phyloP scores from a whole-genome alignment of 1,284 basidiomycete genomes.

The Ganoderma lucidum region DNA sequence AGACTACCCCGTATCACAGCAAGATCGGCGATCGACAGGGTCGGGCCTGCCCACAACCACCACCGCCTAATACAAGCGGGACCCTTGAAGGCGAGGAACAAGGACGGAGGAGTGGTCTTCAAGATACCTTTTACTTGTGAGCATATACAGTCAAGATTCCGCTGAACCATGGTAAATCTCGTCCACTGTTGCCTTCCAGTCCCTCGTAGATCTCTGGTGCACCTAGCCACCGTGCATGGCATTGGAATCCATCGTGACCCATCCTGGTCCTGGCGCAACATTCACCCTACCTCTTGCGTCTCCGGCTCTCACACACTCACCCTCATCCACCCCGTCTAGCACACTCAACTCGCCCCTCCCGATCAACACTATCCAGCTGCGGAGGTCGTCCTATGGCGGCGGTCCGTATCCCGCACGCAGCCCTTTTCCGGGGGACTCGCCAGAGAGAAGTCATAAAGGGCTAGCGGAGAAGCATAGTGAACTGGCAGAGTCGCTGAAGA shows the following conservation, averaged over 20 bases:
- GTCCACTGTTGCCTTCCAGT: not conserved
- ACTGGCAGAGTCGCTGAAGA: slow-evolving; percentile 42
- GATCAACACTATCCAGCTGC: slow-evolving; percentile 3
- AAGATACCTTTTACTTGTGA: not conserved
- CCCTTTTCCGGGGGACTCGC: slow-evolving; percentile 4
- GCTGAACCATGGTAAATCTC: not conserved
- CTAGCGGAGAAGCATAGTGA: slow-evolving; percentile 36
- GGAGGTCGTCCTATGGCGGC: slow-evolving; percentile 14
- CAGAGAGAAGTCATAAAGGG: slow-evolving; percentile 26
- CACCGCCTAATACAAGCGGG: not conserved
- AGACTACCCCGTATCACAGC: not conserved
- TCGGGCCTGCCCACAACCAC: not conserved
- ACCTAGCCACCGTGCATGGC: slow-evolving; percentile 15
- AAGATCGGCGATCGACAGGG: slow-evolving; percentile 6
- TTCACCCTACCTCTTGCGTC: slow-evolving; percentile 24
- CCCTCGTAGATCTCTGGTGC: not conserved
- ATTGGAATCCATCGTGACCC: slow-evolving; percentile 18
- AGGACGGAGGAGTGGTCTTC: not conserved
- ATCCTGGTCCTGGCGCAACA: slow-evolving; percentile 15
- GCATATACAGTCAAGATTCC: not conserved
- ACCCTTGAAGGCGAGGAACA: not conserved
- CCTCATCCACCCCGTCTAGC: slow-evolving; percentile 16
- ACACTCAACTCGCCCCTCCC: slow-evolving; percentile 24
- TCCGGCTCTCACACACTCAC: slow-evolving; percentile 15
- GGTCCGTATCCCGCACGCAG: not conserved